Evolutionary conservation across 2,329 filamentous ascomycete species (phyloP), one percentile per base, ranked within the genome.

Genomic region (Mycosphaerelloides madeirae): DNA sequence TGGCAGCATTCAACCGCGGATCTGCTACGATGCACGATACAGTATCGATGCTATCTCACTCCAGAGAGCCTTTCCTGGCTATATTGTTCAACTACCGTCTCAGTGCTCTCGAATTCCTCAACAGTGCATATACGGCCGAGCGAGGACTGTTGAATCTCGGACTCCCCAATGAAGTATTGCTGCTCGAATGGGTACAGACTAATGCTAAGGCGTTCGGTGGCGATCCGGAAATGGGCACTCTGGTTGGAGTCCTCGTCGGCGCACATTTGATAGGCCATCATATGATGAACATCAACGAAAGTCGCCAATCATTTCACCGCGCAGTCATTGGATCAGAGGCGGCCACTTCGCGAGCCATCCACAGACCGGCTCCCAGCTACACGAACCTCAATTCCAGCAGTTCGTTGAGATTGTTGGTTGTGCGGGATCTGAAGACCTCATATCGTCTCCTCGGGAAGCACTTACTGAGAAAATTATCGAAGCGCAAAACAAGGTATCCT

Each of bases 191-290:
- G 69, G 63, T 73, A 1, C 50, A 58, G 40, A 47, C 58, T 15
- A 59, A 63, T 40, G 71, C 72, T 39, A 64, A 42, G 9, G 61
- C 60, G 0, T 73, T 72, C 47, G 56, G 70, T 11, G 67, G 64
- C 18, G 56, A 63, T 40, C 49, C 50, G 5, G 45, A 55, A 8
- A 47, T 58, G 48, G 57, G 61, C 0, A 60, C 56, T 0, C 47
- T 60, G 12, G 48, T 55, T 20, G 56, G 56, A 0, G 61, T 75
- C 31, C 80, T 76, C 54, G 80, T 80, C 22, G 80, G 80, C 6
- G 78, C 78, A 6, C 82, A 85, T 62, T 81, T 79, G 45, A 76
- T 85, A 52, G 83, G 83, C 3, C 83, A 87, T 56, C 82, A 85
- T 53, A 65, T 87, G 12, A 77, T 85, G 57, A 66, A 73, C 49